A percentile compares a stretch with the other conserved stretches of the same genome.
Evolutionary conservation across 2,329 filamentous ascomycete species (phyloP).

Genomic region (Beauveria rudraprayagi): DNA sequence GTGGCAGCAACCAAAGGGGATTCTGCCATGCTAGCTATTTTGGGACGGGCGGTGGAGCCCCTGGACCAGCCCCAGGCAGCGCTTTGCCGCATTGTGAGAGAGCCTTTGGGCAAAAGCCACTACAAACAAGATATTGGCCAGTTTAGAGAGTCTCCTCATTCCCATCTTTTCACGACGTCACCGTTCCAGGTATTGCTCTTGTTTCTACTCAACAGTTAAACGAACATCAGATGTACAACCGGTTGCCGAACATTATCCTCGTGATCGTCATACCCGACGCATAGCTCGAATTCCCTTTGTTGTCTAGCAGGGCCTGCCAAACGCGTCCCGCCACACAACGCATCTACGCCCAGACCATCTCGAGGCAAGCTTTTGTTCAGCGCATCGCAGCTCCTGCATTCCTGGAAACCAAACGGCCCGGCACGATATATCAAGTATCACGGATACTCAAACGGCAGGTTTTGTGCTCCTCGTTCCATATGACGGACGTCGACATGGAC

Average conservation of each 20-base stretch:
- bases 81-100: not conserved
- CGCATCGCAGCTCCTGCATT: too few relatives aligned
- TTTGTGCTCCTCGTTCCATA: not conserved
- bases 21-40: constrained; percentile 11
- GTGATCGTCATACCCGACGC: not conserved
- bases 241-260: not conserved
- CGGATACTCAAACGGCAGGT: too few relatives aligned
- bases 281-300: not conserved
- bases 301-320: not conserved
- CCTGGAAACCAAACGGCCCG: not conserved
- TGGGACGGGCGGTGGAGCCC: constrained; percentile 8
- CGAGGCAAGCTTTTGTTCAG: not conserved
- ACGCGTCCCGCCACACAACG: not conserved
- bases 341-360: not conserved
- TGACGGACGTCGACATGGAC: constrained; percentile 27
- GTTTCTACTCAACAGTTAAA: not conserved
- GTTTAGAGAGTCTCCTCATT: not conserved
- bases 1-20: constrained; percentile 4
- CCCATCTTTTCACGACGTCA: not conserved
- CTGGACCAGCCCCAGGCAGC: not conserved
- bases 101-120: not conserved
- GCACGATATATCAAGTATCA: not conserved
- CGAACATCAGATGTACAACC: not conserved
- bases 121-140: not conserved
- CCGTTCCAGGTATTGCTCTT: not conserved